A percentile compares a stretch with the other conserved stretches of the same genome.
Evolutionary conservation across 1,284 basidiomycete species (phyloP).

Genomic region (Takashimella tepidaria): DNA sequence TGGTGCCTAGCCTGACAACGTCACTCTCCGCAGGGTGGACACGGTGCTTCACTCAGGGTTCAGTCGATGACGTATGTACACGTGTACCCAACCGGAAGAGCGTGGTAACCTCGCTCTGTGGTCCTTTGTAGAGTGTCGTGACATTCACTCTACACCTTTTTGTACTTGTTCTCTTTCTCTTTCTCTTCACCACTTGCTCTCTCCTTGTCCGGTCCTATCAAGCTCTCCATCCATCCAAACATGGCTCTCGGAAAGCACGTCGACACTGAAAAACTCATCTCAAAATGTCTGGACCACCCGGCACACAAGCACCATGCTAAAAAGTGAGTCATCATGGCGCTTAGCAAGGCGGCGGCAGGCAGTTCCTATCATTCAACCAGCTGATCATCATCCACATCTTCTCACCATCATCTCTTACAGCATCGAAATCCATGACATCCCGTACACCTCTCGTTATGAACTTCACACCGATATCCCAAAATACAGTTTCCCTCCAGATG

Average conservation of each 20-base stretch:
- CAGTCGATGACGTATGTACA: too few relatives aligned
- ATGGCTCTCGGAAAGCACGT: slow-evolving; percentile 44
- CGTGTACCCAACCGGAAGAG: too few relatives aligned
- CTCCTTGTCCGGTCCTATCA: too few relatives aligned
- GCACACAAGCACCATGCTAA: not conserved
- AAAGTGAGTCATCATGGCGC: not conserved
- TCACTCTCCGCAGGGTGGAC: too few relatives aligned
- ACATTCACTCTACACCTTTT: too few relatives aligned
- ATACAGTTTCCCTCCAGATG: slow-evolving; percentile 46
- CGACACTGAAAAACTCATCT: slow-evolving; percentile 44
- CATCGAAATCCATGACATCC: slow-evolving; percentile 31
- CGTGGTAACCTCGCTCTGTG: too few relatives aligned
- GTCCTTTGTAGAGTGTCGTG: too few relatives aligned
- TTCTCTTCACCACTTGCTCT: not conserved
- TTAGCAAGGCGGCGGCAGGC: not conserved
- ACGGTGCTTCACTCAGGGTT: too few relatives aligned
- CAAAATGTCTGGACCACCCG: slow-evolving; percentile 1
- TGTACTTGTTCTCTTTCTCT: too few relatives aligned
- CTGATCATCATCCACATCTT: too few relatives aligned
- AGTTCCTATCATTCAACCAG: not conserved
- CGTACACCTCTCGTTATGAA: slow-evolving; percentile 42
- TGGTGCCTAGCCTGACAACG: too few relatives aligned
- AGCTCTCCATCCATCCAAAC: slow-evolving; percentile 7
- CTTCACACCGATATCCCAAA: slow-evolving; percentile 42
- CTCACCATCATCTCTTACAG: slow-evolving; percentile 8